Base-by-base conservation (phyloP, 768 basidiomycete genomes). In the Naganishia onofrii region DNA sequence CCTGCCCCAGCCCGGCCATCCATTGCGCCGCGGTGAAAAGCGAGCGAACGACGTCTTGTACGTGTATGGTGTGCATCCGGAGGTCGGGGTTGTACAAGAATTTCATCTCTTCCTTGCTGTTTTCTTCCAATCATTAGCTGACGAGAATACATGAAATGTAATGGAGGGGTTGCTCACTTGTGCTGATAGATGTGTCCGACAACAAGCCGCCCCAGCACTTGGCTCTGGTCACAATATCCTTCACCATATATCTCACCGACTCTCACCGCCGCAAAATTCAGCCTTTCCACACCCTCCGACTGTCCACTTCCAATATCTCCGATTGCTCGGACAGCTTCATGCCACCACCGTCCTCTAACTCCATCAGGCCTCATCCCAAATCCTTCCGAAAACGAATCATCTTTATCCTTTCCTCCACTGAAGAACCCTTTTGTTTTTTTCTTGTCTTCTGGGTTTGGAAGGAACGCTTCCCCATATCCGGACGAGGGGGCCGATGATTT, bases 101-200 rank as follows among this genome's bases (percentile, higher is more conserved):
- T 66, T 78, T 78, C 79, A 80, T 80, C 55, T 80, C 77, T 48
- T 80, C 76, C n/a, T 77, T 75, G 42, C 76, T 78, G 69, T 28
- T 28, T 15, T n/a, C n/a, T n/a, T n/a, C n/a, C n/a, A n/a, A n/a
- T n/a, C n/a, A n/a, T n/a, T n/a, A n/a, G n/a, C n/a, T n/a, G n/a
- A n/a, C n/a, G n/a, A n/a, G n/a, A n/a, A n/a, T n/a, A n/a, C n/a
- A n/a, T n/a, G n/a, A n/a, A n/a, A n/a, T n/a, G n/a, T 28, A n/a
- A 6, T 17, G 52, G 29, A 53, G 38, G 36, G n/a, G 6, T 3
- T 17, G 72, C 75, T 72, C 65, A 78, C 77, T 76, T 67, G 67
- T 74, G 74, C 70, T 74, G 56, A 56, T 79, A 79, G 2, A 77
- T 72, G 68, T 77, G 74, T 1, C 79, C 79, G 0, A 76, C 73